Base-by-base conservation (phyloP, 2,329 filamentous ascomycete genomes). In the Fusarium robinianum region DNA sequence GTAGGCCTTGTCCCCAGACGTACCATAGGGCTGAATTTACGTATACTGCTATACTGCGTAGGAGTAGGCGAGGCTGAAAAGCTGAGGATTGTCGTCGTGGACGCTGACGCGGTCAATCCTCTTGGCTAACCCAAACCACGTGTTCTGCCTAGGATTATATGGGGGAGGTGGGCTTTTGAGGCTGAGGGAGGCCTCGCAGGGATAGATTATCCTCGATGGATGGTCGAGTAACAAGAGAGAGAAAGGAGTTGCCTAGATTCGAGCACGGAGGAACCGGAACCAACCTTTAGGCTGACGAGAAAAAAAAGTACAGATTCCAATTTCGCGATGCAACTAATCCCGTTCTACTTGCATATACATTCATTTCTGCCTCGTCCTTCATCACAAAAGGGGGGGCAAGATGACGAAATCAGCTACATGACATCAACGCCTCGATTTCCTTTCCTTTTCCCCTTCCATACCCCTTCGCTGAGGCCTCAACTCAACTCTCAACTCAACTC, bases 41-140 rank as follows among this genome's bases (percentile, higher is more conserved):
- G 24, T 29, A 37, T 19, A 33, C 24, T 21, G 19, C 19, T 21
- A 24, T 18, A 21, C 32, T 24, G 12, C 12, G 12, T 14, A 14
- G 16, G 8, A 27, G 6, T 8, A 4, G 4, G 29, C 34, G 46
- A 53, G 50, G 52, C 43, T 46, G 43, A 53, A 37, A 37, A 9
- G 10, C 18, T 12, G 45, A 32, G 43, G 18, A 35, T 11, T 9
- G 11, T 38, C 46, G 44, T 50, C 52, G 52, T 46, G 36, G 41
- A 25, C 16, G 42, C 38, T 55, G 40, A 55, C 52, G 52, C 49
- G 52, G 52, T 51, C 49, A 22, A 25, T 21, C 22, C 31, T 21
- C 21, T 27, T 35, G 34, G 35, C 29, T 21, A 15, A 14, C 7
- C 7, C 11, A 11, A n/a, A 9, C 19, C 36, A 41, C 45, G 36